Evolutionary conservation across 331 rosid genomes (phyloP), one percentile per base, ranked within the genome.

Genomic region (Pyracantha coccinea): DNA sequence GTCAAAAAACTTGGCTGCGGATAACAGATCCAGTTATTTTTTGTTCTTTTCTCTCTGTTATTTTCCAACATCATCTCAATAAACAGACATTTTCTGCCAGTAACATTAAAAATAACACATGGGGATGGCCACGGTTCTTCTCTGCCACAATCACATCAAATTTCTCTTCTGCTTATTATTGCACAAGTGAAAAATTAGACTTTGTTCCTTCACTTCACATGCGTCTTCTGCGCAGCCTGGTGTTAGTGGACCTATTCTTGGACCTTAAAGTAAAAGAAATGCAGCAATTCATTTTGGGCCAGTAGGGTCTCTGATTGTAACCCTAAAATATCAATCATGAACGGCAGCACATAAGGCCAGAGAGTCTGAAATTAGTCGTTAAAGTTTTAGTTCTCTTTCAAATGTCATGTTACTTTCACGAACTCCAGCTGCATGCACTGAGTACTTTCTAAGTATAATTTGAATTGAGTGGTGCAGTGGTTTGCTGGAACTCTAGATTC

Each of bases 141-240:
- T 81, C 57, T 68, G 61, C 74, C 82, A 68, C 73, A 68, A 68
- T 73, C 78, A 76, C 78, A 83, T 82, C 80, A 81, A 2, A 69
- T 45, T 68, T 53, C 64, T 71, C 75, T 53, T 65, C 29, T 4
- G 31, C n/a, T 50, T 38, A 38, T 38, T 50, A 66, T 68, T 33
- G 52, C 77, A 59, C 53, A 58, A 67, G 50, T 81, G 75, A 35
- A 76, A 76, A 60, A 2, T 80, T 70, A 69, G 31, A 68, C 31
- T 77, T 64, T 69, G 20, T 16, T 73, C 73, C 81, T 69, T 78
- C 41, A 8, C 41, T 35, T 8, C 93, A 90, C 96, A 85, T 90
- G 63, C 86, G 90, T 88, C 85, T 72, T 62, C 71, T 38, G 45
- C 29, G 69, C 31, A 32, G 41, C 50, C 50, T 78, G 65, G 21